Percentiles rank a stretch among this genome's conserved stretches.
These are phyloP conservation scores for Boletellus sp. DNA, from an alignment of 768 basidiomycete genomes.

Conservation along the genomic window DNA sequence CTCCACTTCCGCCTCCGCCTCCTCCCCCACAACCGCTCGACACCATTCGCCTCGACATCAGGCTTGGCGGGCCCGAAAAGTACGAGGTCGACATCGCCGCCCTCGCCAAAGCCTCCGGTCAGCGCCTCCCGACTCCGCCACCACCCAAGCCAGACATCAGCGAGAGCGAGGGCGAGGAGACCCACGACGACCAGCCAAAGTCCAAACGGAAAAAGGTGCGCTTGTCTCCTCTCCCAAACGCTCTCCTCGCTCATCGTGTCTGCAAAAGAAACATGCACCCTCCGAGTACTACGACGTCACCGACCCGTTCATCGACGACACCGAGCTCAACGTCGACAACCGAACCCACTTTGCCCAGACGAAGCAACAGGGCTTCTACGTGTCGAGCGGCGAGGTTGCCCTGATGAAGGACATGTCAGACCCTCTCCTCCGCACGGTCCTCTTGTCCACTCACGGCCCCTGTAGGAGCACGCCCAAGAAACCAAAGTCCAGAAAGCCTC, in stretches of 20 bases:
- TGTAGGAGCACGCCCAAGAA: constrained; percentile 59
- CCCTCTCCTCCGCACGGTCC: not conserved
- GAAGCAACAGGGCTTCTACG: constrained; percentile 91
- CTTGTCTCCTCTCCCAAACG: constrained; percentile 8
- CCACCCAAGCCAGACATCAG: constrained; percentile 48
- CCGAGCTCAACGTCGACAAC: constrained; percentile 86
- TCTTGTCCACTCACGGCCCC: constrained; percentile 18
- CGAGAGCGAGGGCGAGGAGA: constrained; percentile 53
- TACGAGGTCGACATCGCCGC: constrained; percentile 68
- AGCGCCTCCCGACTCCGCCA: constrained; percentile 55
- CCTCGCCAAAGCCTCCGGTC: constrained; percentile 61
- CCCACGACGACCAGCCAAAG: constrained; percentile 32
- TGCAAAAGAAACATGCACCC: constrained; percentile 47
- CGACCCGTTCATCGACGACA: constrained; percentile 98
- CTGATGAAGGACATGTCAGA: constrained; percentile 70
- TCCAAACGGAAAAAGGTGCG: constrained; percentile 38
- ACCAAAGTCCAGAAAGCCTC: constrained; percentile 59
- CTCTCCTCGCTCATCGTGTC: constrained; percentile 5
- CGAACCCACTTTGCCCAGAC: constrained; percentile 89
- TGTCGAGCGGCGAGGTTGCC: constrained; percentile 84
- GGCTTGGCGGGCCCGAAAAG: constrained; percentile 66
- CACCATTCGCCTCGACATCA: constrained; percentile 68
- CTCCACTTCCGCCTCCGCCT: constrained; percentile 47
- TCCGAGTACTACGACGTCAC: constrained; percentile 85
- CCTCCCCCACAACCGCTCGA: constrained; percentile 48